Evolutionary conservation across 129 eudicot genomes (phyloP).

Genomic region (Heracleum sosnowskyi): DNA sequence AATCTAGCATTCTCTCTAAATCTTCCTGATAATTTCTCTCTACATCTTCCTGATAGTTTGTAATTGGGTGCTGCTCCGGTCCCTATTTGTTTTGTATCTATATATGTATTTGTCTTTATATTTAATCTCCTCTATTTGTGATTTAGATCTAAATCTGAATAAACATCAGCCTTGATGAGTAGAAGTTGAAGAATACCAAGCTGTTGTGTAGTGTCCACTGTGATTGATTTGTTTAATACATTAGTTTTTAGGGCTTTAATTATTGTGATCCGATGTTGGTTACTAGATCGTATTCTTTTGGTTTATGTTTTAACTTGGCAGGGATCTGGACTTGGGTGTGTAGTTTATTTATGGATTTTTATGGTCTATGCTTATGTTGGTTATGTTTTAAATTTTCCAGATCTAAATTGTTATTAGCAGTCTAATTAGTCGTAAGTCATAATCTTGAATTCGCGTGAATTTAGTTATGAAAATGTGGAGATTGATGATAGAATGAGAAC

Average conservation of each 20-base stretch:
- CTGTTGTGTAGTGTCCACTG: not conserved
- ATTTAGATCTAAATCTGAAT: not conserved
- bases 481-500: not conserved
- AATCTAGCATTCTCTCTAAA: not conserved
- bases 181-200: not conserved
- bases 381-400: not conserved
- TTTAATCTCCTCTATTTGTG: not conserved
- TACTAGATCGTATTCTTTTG: not conserved
- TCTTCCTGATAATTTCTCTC: not conserved
- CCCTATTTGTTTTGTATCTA: not conserved
- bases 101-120: not conserved
- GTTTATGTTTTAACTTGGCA: not conserved
- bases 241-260: slow-evolving; percentile 2
- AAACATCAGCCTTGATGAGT: not conserved
- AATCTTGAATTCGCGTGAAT: not conserved
- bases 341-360: not conserved
- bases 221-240: not conserved
- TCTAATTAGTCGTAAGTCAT: not conserved
- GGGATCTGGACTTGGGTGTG: not conserved
- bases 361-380: not conserved
- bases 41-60: not conserved
- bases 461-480: not conserved
- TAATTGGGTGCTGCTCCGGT: not conserved
- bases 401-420: not conserved
- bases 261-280: not conserved